Base-by-base conservation (phyloP, 164 flowering plant genomes). In the Piper betle region DNA sequence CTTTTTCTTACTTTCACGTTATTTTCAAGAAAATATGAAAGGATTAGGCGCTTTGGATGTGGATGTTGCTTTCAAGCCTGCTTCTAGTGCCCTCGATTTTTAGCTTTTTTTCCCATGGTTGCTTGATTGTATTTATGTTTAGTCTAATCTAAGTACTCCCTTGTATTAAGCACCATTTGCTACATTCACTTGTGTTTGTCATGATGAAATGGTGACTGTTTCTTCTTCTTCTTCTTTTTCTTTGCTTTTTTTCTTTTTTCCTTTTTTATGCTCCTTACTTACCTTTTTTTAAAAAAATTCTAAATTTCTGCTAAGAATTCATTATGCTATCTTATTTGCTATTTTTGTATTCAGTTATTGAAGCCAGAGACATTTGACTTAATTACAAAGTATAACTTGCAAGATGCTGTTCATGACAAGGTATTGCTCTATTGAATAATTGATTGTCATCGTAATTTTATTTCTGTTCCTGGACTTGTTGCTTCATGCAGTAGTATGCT, bases 331-430 rank as follows among this genome's bases (percentile, higher is more conserved):
- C 0, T 5, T 12, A 46, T 46, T 5, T 10, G 12, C 11, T 15
- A 46, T 46, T 62, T 66, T 54, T 43, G 57, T 1, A 76, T 73
- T 50, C 86, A 94, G 99, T 82, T 94, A 64, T 69, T 84, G 92
- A 91, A 86, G 75, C 95, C 96, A 9, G 91, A 85, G 39, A 62
- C 87, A 57, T 94, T 88, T 63, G 84, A 87, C 70, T 94, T 94
- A 75, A 82, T 94, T 61, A 95, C 88, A 60, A 88, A 83, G 37
- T 82, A 91, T 72, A 79, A 81, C 71, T 77, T 94, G 60, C 88
- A 94, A 65, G 97, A 88, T 71, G 79, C 79, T 43, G 72, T 91
- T 64, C 86, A 75, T 67, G 96, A 87, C 61, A 94, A 94, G 99
- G 99, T 94, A 82, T 64, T 25, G 33, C 33, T 25, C 33, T 25